Percentiles rank a stretch among this genome's conserved stretches.
These are phyloP conservation scores for Serendipita sp. DNA, from an alignment of 768 basidiomycete species.

Conservation along the genomic window DNA sequence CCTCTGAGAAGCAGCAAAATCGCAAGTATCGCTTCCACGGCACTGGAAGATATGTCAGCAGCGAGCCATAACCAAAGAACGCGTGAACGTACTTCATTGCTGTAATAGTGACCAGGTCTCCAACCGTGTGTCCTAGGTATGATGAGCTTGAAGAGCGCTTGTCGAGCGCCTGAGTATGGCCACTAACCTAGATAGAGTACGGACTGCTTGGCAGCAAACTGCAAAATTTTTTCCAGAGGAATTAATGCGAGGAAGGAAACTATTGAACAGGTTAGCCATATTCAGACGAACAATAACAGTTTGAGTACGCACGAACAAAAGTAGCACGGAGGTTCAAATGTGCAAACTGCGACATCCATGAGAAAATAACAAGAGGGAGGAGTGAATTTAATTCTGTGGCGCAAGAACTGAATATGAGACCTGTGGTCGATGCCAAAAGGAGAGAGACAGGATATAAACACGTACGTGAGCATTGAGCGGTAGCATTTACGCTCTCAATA, in stretches of 20 bases:
- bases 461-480: not conserved
- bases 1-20: constrained; percentile 50
- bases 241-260: constrained; percentile 54
- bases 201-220: constrained; percentile 46
- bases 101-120: constrained; percentile 50
- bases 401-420: not conserved
- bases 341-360: not conserved
- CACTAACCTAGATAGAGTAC: constrained; percentile 32
- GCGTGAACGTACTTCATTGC: constrained; percentile 41
- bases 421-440: too few relatives aligned
- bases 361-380: not conserved
- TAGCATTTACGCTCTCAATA: not conserved
- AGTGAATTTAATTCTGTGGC: not conserved
- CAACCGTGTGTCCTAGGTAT: constrained; percentile 24
- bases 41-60: constrained; percentile 22
- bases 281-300: not conserved
- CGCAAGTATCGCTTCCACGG: constrained; percentile 56
- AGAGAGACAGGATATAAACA: not conserved
- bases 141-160: too few relatives aligned
- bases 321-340: not conserved
- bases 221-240: constrained; percentile 49
- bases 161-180: too few relatives aligned
- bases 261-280: constrained; percentile 14
- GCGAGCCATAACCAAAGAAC: not conserved
- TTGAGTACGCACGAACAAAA: not conserved